A percentile compares a stretch with the other conserved stretches of the same genome.
These are phyloP conservation scores for Sutorius eximius DNA, from an alignment of 1,284 basidiomycete species.

Conservation along the genomic window DNA sequence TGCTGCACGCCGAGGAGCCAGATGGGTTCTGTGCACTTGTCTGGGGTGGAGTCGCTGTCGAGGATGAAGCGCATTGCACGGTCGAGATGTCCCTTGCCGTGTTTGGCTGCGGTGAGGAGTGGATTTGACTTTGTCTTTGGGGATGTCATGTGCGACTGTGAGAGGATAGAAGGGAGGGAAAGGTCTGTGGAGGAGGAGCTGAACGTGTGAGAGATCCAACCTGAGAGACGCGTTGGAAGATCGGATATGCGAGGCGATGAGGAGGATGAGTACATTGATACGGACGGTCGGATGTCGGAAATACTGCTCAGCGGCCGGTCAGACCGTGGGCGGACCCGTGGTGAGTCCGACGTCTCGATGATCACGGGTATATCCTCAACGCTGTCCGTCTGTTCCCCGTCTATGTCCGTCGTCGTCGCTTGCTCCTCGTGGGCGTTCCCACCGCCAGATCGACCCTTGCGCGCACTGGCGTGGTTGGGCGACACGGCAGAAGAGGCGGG, in stretches of 20 bases:
- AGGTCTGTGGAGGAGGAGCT: constrained; percentile 68
- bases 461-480: constrained; percentile 28
- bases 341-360: constrained; percentile 45
- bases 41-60: constrained; percentile 80
- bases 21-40: constrained; percentile 76
- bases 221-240: constrained; percentile 64
- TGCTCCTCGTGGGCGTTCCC: constrained; percentile 19
- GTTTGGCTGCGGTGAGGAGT: constrained; percentile 63
- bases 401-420: constrained; percentile 20
- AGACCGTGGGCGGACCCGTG: constrained; percentile 45
- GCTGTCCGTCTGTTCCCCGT: constrained; percentile 26
- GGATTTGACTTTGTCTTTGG: constrained; percentile 51
- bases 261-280: constrained; percentile 32
- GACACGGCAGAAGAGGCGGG: constrained; percentile 23
- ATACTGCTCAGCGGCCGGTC: constrained; percentile 46
- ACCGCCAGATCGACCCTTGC: constrained; percentile 14
- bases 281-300: constrained; percentile 44
- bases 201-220: constrained; percentile 78
- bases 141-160: constrained; percentile 44
- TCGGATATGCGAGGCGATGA: constrained; percentile 43
- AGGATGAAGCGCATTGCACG: constrained; percentile 81
- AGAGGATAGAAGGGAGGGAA: constrained; percentile 58
- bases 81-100: constrained; percentile 73
- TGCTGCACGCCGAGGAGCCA: constrained; percentile 85
- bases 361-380: constrained; percentile 51